These are phyloP conservation scores for Ophiocordyceps camponoti-floridani DNA, from an alignment of 2,329 filamentous ascomycete genomes.

Conservation along the genomic window DNA sequence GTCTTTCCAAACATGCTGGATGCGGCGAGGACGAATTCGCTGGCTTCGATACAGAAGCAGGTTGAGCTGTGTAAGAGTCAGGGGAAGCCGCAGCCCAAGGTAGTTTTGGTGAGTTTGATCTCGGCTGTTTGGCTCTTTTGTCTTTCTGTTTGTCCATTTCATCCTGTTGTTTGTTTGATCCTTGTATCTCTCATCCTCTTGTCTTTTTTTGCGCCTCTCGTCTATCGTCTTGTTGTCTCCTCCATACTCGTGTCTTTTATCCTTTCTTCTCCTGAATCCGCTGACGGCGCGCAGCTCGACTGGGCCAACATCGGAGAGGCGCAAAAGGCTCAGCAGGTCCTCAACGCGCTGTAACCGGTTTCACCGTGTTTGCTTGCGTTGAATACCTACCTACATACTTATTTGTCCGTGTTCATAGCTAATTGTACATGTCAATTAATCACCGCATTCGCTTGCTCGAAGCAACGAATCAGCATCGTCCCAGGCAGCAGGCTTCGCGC, in stretches of 20 bases:
- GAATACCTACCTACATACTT: too few species aligned
- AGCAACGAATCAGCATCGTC: too few species aligned
- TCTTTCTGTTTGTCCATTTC: slow-evolving; percentile 1
- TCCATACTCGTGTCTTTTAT: too few species aligned
- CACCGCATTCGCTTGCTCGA: too few species aligned
- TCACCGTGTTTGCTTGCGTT: background rate
- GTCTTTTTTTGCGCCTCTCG: too few species aligned
- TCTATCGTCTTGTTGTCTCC: too few species aligned
- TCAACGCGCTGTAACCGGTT: slow-evolving; percentile 16
- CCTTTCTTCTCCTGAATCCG: too few species aligned
- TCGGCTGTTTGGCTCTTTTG: background rate
- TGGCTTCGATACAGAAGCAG: slow-evolving; percentile 11
- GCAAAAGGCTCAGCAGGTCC: slow-evolving; percentile 16
- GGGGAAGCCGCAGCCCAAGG: slow-evolving; percentile 10
- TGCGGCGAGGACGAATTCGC: slow-evolving; percentile 17
- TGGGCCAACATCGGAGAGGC: slow-evolving; percentile 22
- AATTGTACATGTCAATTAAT: too few species aligned
- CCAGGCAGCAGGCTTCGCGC: too few species aligned
- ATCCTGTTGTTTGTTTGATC: too few species aligned
- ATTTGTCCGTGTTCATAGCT: too few species aligned
- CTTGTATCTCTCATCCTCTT: too few species aligned
- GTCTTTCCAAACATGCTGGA: slow-evolving; percentile 15
- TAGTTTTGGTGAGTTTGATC: slow-evolving; percentile 16
- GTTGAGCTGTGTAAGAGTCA: slow-evolving; percentile 10
- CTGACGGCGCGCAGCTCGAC: slow-evolving; percentile 18